These are phyloP conservation scores for Rhododendron ovatum DNA, from an alignment of 148 eudicot species.

Conservation along the genomic window DNA sequence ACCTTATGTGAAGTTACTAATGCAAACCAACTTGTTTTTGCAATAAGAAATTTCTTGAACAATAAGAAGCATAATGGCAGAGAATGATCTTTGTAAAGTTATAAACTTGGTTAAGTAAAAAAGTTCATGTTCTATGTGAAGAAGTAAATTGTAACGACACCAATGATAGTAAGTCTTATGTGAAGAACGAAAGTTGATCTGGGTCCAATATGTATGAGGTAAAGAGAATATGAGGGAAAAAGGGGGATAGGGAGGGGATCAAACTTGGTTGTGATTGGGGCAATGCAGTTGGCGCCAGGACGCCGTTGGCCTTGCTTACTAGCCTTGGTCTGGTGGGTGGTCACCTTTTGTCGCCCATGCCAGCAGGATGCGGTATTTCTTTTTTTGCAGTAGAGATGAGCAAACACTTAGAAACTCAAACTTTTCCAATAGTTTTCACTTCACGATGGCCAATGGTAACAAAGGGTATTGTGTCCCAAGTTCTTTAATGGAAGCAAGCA, in stretches of 20 bases:
- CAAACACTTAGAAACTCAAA: constrained; percentile 29
- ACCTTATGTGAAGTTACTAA: not conserved
- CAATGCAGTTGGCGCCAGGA: not conserved
- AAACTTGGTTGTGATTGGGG: not conserved
- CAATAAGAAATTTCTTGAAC: not conserved
- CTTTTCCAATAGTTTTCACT: constrained; percentile 16
- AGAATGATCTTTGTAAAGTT: not conserved
- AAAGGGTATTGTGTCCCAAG: constrained; percentile 70
- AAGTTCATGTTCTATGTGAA: not conserved
- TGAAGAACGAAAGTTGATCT: not conserved
- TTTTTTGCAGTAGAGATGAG: constrained; percentile 12
- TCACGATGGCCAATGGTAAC: constrained; percentile 11
- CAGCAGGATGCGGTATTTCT: not conserved
- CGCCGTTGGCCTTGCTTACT: not conserved
- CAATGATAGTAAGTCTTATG: not conserved
- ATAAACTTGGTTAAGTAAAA: not conserved
- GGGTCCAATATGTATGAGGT: not conserved
- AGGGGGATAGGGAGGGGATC: not conserved
- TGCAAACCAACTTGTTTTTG: not conserved
- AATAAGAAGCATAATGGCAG: not conserved
- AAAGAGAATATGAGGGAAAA: not conserved
- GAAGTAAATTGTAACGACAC: not conserved
- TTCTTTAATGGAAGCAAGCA: constrained; percentile 47
- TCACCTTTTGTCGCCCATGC: not conserved
- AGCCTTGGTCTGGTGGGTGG: not conserved